Percentiles rank a stretch among this genome's conserved stretches.
These are phyloP conservation scores for Exophiala xenobiotica DNA, from an alignment of 2,329 filamentous ascomycete species.

Conservation along the genomic window DNA sequence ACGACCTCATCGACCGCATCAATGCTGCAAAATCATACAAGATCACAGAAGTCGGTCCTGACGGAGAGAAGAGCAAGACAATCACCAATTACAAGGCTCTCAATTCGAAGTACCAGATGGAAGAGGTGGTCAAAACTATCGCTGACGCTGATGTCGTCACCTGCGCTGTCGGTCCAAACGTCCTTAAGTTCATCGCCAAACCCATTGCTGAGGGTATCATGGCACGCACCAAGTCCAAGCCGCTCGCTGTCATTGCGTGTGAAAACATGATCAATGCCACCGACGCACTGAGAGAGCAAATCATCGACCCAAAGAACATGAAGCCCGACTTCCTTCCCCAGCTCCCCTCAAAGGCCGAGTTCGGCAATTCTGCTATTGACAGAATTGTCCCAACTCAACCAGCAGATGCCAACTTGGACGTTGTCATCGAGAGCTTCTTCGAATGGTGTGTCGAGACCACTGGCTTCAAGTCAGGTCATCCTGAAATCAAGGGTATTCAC, in stretches of 20 bases:
- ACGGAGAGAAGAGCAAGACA: constrained; percentile 74
- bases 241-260: constrained; percentile 90
- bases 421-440: constrained; percentile 97
- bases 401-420: constrained; percentile 74
- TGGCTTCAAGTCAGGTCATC: constrained; percentile 72
- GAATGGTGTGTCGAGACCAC: constrained; percentile 95
- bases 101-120: constrained; percentile 86
- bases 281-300: constrained; percentile 77
- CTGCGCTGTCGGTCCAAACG: constrained; percentile 93
- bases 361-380: constrained; percentile 97
- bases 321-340: constrained; percentile 53
- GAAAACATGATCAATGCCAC: constrained; percentile 97
- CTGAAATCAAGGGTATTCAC: constrained; percentile 81
- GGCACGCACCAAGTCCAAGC: constrained; percentile 63
- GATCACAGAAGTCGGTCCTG: constrained; percentile 86
- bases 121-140: constrained; percentile 80
- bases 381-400: constrained; percentile 94
- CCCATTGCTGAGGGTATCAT: constrained; percentile 94
- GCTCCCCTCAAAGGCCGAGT: constrained; percentile 74
- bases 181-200: constrained; percentile 93
- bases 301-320: constrained; percentile 73
- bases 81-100: constrained; percentile 97
- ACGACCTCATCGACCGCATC: constrained; percentile 74
- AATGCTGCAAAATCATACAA: constrained; percentile 76
- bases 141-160: constrained; percentile 86